These are phyloP conservation scores for Diacronema lutheri DNA, from an alignment of 78 protist species.

Conservation along the genomic window DNA sequence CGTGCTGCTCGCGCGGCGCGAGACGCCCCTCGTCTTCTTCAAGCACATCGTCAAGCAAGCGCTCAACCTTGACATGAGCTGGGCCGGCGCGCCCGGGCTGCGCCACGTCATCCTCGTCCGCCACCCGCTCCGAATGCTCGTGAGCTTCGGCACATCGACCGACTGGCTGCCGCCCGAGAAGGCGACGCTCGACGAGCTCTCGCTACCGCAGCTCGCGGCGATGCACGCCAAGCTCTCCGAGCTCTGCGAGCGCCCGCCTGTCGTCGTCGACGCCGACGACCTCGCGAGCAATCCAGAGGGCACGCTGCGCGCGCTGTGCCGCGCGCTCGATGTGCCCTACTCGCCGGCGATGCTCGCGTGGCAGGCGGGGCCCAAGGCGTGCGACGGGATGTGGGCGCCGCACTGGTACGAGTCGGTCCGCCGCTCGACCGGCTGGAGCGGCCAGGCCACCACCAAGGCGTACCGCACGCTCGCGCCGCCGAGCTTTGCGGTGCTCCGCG, in stretches of 20 bases:
- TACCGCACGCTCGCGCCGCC: neutral
- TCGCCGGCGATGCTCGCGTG: neutral
- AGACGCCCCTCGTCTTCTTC: neutral
- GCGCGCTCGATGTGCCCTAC: neutral
- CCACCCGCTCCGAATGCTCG: slow-evolving; percentile 8
- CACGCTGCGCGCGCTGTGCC: slow-evolving; percentile 10
- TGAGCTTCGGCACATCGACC: neutral
- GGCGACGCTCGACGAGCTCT: neutral
- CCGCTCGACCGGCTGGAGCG: neutral
- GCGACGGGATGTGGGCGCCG: slow-evolving; percentile 8
- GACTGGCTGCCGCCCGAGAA: neutral
- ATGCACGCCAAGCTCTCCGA: neutral
- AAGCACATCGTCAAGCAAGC: slow-evolving; percentile 7
- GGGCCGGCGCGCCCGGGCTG: neutral
- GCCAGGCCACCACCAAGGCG: neutral
- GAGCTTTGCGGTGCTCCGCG: neutral
- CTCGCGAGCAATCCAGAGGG: slow-evolving; percentile 1
- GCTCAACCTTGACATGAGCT: neutral
- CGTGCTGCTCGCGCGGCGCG: neutral
- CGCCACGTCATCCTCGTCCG: neutral
- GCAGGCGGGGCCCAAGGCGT: neutral
- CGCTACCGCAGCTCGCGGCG: neutral
- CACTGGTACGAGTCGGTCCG: neutral
- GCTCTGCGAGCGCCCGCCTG: neutral
- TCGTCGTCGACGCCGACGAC: neutral